phyloP scores from a whole-genome alignment of 768 basidiomycete species.

The Leucocoprinus leucothites region DNA sequence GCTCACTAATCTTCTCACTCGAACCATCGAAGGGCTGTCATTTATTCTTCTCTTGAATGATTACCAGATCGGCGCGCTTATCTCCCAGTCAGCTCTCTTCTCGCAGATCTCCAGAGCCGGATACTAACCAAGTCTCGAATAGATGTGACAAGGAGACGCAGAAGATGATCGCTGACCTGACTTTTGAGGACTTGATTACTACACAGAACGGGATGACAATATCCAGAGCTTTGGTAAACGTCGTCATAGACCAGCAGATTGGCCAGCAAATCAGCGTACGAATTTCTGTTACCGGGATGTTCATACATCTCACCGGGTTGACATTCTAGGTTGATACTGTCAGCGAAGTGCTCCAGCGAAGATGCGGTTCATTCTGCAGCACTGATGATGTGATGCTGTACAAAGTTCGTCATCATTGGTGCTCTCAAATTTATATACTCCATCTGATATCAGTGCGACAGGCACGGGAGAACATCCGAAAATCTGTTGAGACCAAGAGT shows the following conservation, averaged over 20 bases:
- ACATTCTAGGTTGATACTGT: conserved; percentile 84
- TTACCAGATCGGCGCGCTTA: conserved; percentile 82
- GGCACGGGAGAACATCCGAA: conserved; percentile 93
- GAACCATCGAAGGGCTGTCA: conserved; percentile 91
- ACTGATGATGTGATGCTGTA: conserved; percentile 98
- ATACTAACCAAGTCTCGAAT: conserved; percentile 2
- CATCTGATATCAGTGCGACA: conserved; percentile 26
- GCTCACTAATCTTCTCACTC: conserved; percentile 67
- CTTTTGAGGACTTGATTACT: conserved; percentile 86
- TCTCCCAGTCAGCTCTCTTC: conserved; percentile 59
- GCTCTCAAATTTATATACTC: neutral
- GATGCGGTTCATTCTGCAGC: conserved; percentile 97
- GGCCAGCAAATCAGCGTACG: conserved; percentile 92
- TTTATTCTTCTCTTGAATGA: conserved; percentile 92
- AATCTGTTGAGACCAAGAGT: conserved; percentile 80
- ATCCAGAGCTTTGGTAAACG: conserved; percentile 87
- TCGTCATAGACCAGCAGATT: conserved; percentile 97
- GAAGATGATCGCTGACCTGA: conserved; percentile 62
- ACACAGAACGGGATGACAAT: conserved; percentile 82
- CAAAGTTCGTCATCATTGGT: conserved; percentile 53
- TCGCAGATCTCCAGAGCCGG: conserved; percentile 4
- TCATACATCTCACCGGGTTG: conserved; percentile 10
- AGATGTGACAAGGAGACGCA: conserved; percentile 78
- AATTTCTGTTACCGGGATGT: conserved; percentile 3
- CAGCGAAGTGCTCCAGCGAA: conserved; percentile 89